Base-by-base conservation (phyloP, 805 yeast species). In the Torulaspora maleeae region DNA sequence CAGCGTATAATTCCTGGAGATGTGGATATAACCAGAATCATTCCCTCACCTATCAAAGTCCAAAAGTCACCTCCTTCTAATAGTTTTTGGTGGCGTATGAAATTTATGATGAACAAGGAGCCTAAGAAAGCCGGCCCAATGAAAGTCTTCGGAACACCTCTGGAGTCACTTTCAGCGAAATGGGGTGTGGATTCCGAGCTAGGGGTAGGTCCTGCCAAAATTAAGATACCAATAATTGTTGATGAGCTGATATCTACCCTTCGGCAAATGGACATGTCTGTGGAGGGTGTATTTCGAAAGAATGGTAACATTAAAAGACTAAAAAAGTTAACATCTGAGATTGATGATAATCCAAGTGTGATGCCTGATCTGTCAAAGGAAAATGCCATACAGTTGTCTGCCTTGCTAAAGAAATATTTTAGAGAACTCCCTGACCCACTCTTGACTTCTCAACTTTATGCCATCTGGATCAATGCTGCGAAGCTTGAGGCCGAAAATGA, bases 341-440 rank as follows among this genome's bases (percentile, higher is more conserved):
- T 91, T 52, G 93, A 93, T 66, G 71, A 75, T 36, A 73, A 77
- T 53, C 95, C 96, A 1, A 75, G 79, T 17, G 77, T 73, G 45
- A 75, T 82, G 7, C 93, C 95, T 0, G 81, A 82, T 54, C 74
- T 89, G 29, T 73, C 80, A 17, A 74, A 70, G 42, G 96, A 91
- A 62, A 82, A 81, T 42, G 90, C 95, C 0, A 86, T 93, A 35
- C 99, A 93, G 67, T 70, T 93, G 41, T 95, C 98, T 0, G 98
- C 98, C 0, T 69, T 93, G 51, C 70, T 93, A 70, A 93, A 93
- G 66, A 89, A 86, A 66, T 93, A 89, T 72, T 68, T 90, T 38
- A 76, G 99, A 58, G 97, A 90, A 47, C 71, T 93, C 64, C 99
- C 99, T 1, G 89, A 83, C 58, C 98, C 99, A 1, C 70, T 93